Conservation (phyloP, 148 eudicot species). For the Rhododendron kiyosumense region DNA sequence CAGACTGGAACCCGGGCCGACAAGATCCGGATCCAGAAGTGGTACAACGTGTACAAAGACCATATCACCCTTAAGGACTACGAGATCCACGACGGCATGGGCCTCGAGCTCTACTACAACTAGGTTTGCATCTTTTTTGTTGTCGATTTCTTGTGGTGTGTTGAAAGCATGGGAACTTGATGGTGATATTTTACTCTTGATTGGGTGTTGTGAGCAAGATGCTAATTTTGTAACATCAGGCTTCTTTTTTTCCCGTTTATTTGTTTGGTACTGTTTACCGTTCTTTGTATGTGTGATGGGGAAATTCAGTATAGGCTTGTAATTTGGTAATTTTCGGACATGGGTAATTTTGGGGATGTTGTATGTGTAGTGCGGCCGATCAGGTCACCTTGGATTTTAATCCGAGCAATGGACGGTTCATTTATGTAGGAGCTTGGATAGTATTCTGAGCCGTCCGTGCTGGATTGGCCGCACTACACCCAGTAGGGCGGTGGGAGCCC, state of each 20-base stretch:
- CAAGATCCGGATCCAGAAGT: slow-evolving; percentile 90
- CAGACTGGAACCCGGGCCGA: slow-evolving; percentile 88
- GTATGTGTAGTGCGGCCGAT: no score
- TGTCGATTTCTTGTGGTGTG: background rate
- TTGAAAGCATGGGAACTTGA: background rate
- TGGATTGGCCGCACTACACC: no score
- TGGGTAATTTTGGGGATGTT: background rate
- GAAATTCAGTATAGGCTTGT: background rate
- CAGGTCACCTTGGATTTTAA: no score
- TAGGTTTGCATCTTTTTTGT: slow-evolving; percentile 6
- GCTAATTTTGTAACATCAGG: background rate
- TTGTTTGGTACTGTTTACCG: background rate
- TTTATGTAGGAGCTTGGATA: no score
- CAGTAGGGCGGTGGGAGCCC: no score
- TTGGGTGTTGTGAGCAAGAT: background rate
- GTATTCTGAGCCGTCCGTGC: no score
- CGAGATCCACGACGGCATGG: slow-evolving; percentile 98
- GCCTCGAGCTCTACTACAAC: slow-evolving; percentile 97
- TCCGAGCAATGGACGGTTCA: no score
- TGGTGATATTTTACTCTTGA: background rate
- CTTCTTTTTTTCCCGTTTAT: no score
- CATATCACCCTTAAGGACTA: slow-evolving; percentile 86
- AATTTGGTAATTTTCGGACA: background rate
- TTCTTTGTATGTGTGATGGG: background rate
- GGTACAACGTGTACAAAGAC: slow-evolving; percentile 90